Conservation (phyloP, 176 grass and related monocot genomes). For the Urochloa ruziziensis region DNA sequence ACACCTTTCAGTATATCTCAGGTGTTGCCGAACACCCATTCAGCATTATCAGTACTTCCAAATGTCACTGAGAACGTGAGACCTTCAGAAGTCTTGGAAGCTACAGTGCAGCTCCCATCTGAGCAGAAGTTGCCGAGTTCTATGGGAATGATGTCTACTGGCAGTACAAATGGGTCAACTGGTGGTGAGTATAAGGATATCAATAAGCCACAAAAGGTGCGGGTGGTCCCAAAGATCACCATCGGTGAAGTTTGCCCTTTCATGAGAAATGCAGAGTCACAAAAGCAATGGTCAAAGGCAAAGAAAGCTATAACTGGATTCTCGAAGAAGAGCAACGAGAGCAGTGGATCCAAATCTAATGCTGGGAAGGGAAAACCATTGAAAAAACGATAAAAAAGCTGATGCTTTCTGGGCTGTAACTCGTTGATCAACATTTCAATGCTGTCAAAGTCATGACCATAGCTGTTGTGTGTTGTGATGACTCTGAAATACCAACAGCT, state of each 20-base stretch:
- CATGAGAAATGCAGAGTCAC: slow-evolving; percentile 77
- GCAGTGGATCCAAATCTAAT: slow-evolving; percentile 38
- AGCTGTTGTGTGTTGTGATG: not conserved
- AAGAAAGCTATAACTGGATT: slow-evolving; percentile 69
- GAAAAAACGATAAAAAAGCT: slow-evolving; percentile 23
- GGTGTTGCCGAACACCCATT: slow-evolving; percentile 41
- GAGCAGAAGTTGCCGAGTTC: slow-evolving; percentile 3
- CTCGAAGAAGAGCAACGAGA: slow-evolving; percentile 56
- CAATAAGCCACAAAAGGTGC: slow-evolving; percentile 28
- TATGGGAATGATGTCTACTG: not conserved
- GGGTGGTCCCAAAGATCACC: slow-evolving; percentile 65
- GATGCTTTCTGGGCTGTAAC: not conserved
- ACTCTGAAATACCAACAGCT: not conserved
- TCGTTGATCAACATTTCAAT: not conserved
- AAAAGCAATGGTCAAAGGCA: slow-evolving; percentile 76
- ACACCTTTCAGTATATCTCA: slow-evolving; percentile 67
- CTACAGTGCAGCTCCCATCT: not conserved
- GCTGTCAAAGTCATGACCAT: not conserved
- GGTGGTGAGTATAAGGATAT: not conserved
- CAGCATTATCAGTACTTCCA: slow-evolving; percentile 10
- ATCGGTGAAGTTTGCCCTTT: slow-evolving; percentile 86
- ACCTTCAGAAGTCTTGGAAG: slow-evolving; percentile 7
- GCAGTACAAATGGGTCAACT: not conserved
- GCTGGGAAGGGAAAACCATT: slow-evolving; percentile 37
- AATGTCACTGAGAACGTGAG: slow-evolving; percentile 10